Evolutionary conservation across 2,329 filamentous ascomycete species (phyloP), one percentile per base, ranked within the genome.

Genomic region (Lachnellula arida): DNA sequence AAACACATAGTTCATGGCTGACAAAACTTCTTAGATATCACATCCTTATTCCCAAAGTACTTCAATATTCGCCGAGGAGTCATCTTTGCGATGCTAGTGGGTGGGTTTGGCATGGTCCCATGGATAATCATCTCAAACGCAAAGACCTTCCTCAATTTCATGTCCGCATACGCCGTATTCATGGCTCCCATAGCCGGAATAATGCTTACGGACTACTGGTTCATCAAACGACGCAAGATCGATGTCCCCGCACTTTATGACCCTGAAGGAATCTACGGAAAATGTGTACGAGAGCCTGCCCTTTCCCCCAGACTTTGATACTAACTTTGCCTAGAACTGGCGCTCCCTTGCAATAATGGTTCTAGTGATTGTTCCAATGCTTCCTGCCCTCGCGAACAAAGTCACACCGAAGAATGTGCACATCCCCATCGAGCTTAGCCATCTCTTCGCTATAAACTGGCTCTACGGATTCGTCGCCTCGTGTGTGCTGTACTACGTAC

Each of bases 61-160:
- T 67, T 81, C 61, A 79, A 80, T 64, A 76, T 78, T 53, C 67
- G 72, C 4, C 70, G 76, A 5, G 75, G 75, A 1, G 71, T 72
- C 44, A 60, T 77, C 2, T 61, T 77, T 23, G 72, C 72, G 35
- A 72, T 72, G 1, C 67, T 81, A 22, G 60, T 76, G 0, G 59
- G 76, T 15, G 63, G 66, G 0, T 78, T 75, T 74, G 73, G 69
- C 2, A 70, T 77, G 7, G 73, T 75, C 0, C 75, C 74, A 34
- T 77, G 75, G 75, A 74, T 75, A 62, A 76, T 77, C 47, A 62
- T 76, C 2, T 68, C 65, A 14, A 53, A 46, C 37, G 56, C 53
- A 11, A 44, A 54, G 48, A 67, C 62, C 44, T 66, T 67, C 52
- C 59, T 67, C 6, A 63, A 62, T 19, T 65, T 67, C 51, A 65